phyloP scores from a whole-genome alignment of 129 eudicot genomes.

The Glebionis coronaria region DNA sequence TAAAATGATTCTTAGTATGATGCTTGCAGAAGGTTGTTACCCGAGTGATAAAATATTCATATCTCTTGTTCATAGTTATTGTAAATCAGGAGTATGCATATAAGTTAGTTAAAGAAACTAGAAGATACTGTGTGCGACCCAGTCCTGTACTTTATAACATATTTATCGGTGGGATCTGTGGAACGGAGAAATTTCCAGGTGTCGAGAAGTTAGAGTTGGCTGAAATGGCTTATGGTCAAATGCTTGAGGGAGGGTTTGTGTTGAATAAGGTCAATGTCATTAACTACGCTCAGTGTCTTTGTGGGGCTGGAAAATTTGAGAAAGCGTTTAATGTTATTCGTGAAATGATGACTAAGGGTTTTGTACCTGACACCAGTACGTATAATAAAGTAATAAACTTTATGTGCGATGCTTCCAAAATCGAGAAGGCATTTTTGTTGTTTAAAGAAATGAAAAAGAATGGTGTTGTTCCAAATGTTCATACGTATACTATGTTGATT shows the following conservation, averaged over 20 bases:
- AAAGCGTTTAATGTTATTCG: conserved; percentile 63
- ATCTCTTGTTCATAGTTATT: conserved; percentile 80
- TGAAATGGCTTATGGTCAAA: conserved; percentile 67
- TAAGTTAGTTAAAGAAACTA: conserved; percentile 76
- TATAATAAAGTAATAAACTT: conserved; percentile 76
- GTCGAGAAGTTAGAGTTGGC: conserved; percentile 57
- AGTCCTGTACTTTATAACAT: conserved; percentile 78
- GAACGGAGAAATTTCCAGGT: conserved; percentile 50
- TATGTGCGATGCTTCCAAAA: conserved; percentile 61
- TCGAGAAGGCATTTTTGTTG: conserved; percentile 73
- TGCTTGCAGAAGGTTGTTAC: conserved; percentile 95
- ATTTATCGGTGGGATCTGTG: conserved; percentile 85
- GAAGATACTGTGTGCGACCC: conserved; percentile 57
- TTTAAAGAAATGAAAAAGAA: conserved; percentile 73
- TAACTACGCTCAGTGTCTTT: conserved; percentile 78
- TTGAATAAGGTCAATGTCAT: conserved; percentile 69
- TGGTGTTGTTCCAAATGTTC: conserved; percentile 78
- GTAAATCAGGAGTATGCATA: conserved; percentile 77
- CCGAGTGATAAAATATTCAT: conserved; percentile 65
- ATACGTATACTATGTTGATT: conserved; percentile 79
- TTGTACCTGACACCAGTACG: conserved; percentile 71
- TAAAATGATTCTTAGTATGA: conserved; percentile 78
- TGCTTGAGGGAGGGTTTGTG: conserved; percentile 60
- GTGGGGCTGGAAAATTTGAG: conserved; percentile 72
- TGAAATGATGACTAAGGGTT: conserved; percentile 86